These are phyloP conservation scores for Fusarium guadeloupense DNA, from an alignment of 2,329 filamentous ascomycete species.

Conservation along the genomic window DNA sequence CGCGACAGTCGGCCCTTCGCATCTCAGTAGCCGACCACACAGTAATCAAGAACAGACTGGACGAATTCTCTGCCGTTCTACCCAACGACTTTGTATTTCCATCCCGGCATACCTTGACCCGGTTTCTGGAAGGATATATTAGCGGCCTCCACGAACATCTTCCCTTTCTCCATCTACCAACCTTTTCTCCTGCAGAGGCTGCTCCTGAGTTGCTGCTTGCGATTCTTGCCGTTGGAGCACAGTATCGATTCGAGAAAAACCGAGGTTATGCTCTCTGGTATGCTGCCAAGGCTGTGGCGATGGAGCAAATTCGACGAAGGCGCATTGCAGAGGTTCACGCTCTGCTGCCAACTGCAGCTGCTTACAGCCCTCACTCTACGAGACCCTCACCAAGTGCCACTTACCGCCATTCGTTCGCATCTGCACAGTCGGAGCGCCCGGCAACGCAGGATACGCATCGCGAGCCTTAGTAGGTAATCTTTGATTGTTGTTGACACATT, in stretches of 20 bases:
- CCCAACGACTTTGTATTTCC: constrained; percentile 73
- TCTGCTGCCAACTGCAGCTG: constrained; percentile 64
- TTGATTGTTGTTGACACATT: background rate
- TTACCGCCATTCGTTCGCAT: constrained; percentile 67
- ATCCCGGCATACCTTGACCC: constrained; percentile 72
- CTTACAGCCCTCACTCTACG: constrained; percentile 69
- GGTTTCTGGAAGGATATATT: constrained; percentile 76
- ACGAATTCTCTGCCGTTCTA: constrained; percentile 68
- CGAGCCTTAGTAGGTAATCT: constrained; percentile 64
- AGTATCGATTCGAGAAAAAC: constrained; percentile 70
- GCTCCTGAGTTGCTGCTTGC: constrained; percentile 74
- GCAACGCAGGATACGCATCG: constrained; percentile 67
- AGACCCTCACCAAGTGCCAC: constrained; percentile 66
- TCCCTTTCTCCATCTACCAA: constrained; percentile 73
- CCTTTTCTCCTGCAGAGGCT: constrained; percentile 69
- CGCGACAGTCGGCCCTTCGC: constrained; percentile 52
- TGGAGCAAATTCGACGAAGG: constrained; percentile 67
- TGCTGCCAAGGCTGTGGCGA: constrained; percentile 65
- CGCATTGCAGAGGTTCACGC: constrained; percentile 67
- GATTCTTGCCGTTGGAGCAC: constrained; percentile 72
- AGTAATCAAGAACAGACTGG: constrained; percentile 65
- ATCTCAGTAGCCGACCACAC: constrained; percentile 65
- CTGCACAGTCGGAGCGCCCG: constrained; percentile 65
- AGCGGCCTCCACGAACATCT: constrained; percentile 69
- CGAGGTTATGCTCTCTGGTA: constrained; percentile 69